phyloP scores from a whole-genome alignment of 164 flowering plant genomes.

The Vitis riparia region DNA sequence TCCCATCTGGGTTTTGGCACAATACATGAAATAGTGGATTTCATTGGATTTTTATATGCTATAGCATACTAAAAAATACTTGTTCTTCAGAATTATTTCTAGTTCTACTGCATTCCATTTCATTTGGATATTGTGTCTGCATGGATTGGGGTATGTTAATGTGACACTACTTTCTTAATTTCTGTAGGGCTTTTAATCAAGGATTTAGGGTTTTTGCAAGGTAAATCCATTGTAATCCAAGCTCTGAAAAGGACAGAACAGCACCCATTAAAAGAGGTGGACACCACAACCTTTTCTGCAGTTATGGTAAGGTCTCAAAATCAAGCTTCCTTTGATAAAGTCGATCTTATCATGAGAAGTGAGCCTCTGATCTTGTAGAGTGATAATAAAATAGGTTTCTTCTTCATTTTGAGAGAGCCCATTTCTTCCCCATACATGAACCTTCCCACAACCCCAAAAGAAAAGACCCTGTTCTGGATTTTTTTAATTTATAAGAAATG shows the following conservation, averaged over 20 bases:
- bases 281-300: slow-evolving; percentile 16
- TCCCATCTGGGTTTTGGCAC: too few species aligned
- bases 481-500: not conserved
- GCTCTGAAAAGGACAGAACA: slow-evolving; percentile 22
- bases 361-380: slow-evolving; percentile 4
- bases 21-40: too few species aligned
- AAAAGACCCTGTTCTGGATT: not conserved
- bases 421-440: slow-evolving; percentile 21
- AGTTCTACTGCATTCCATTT: too few species aligned
- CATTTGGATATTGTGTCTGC: not conserved
- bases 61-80: too few species aligned
- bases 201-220: slow-evolving; percentile 8
- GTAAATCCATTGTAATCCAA: slow-evolving; percentile 4
- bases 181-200: not conserved
- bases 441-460: slow-evolving; percentile 4
- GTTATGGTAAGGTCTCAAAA: slow-evolving; percentile 21
- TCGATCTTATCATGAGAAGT: slow-evolving; percentile 12
- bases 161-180: too few species aligned
- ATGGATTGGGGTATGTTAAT: not conserved
- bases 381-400: not conserved
- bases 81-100: too few species aligned
- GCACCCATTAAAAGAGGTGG: slow-evolving; percentile 11
- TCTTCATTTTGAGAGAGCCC: not conserved
- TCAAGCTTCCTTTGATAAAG: slow-evolving; percentile 14
- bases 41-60: too few species aligned